Evolutionary conservation across 1,284 basidiomycete species (phyloP), one percentile per base, ranked within the genome.

Genomic region (Moesziomyces sp.): DNA sequence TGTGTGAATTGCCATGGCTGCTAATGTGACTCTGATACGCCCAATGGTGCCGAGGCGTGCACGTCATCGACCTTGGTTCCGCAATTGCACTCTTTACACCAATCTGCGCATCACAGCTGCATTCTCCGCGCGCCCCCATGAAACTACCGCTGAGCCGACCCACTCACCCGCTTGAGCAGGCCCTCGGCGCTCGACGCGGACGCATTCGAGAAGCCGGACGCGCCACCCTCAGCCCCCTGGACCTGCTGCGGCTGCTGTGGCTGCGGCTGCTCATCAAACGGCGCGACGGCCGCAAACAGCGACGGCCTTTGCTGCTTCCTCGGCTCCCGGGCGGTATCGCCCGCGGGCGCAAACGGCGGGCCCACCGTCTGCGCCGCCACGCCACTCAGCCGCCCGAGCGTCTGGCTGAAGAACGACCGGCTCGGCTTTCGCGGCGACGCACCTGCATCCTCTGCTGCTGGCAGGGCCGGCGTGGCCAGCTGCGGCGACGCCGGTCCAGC

Each of bases 351-450:
- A 42, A 70, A 64, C 1, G 57, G 57, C 7, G 67, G 67, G 16
- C 38, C 58, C 0, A 57, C 49, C 21, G 57, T 47, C 13, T 58
- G 51, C 24, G 50, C 57, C 9, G 70, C 60, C 1, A 60, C 64
- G 23, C 71, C 66, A 8, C 66, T 62, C 43, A 74, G 62, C 19
- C 71, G 46, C n/a, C 71, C 71, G 23, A 74, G 33, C 18, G 71
- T 74, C 71, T 74, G 71, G 50, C 65, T 74, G n/a, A 74, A 52
- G 51, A 74, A 74, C 24, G 61, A 64, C 7, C 30, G 30, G 30
- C 30, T 33, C 11, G 65, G 54, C 57, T 56, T 65, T 44, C 53
- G 54, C 5, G 68, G 43, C 16, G 45, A 52, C 3, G 19, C 35
- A 1, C 55, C 52, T 8, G 40, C 43, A 38, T 33, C 30, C 10